These are phyloP conservation scores for Viola odorata DNA, from an alignment of 345 rosid genomes.

Conservation along the genomic window DNA sequence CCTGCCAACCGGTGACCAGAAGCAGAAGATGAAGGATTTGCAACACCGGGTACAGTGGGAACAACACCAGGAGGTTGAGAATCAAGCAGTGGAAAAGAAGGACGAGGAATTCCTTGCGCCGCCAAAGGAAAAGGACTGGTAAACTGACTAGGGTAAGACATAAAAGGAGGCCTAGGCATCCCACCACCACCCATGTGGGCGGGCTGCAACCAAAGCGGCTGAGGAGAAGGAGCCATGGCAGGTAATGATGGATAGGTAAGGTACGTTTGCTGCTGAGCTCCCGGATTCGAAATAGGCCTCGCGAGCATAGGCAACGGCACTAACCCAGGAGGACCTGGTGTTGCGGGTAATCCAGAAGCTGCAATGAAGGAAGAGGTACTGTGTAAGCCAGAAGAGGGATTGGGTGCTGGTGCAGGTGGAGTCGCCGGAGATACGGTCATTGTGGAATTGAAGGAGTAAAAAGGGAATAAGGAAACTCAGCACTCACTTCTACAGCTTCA, in stretches of 20 bases:
- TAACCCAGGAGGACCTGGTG: background rate
- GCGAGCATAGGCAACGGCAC: background rate
- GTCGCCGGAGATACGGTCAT: background rate
- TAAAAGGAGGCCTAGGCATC: slow-evolving; percentile 47
- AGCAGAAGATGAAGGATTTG: slow-evolving; percentile 31
- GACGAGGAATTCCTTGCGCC: slow-evolving; percentile 35
- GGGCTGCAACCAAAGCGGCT: slow-evolving; percentile 74
- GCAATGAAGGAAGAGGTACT: background rate
- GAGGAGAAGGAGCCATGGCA: slow-evolving; percentile 53
- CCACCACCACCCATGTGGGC: slow-evolving; percentile 47
- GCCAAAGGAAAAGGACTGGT: slow-evolving; percentile 54
- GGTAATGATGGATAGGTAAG: slow-evolving; percentile 58
- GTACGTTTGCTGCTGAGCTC: slow-evolving; percentile 53
- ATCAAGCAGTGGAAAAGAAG: slow-evolving; percentile 41
- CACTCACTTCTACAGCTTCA: no score
- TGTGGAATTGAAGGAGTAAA: background rate
- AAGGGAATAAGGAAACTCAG: slow-evolving; percentile 11
- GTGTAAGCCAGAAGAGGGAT: background rate
- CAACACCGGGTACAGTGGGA: slow-evolving; percentile 40
- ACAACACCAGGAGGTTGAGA: slow-evolving; percentile 60
- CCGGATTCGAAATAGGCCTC: slow-evolving; percentile 32
- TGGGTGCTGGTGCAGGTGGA: background rate
- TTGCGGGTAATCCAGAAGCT: background rate
- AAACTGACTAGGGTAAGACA: slow-evolving; percentile 13
- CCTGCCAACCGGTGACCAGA: no score